Evolutionary conservation across 2,329 filamentous ascomycete genomes (phyloP).

Genomic region (Phialophora chinensis): DNA sequence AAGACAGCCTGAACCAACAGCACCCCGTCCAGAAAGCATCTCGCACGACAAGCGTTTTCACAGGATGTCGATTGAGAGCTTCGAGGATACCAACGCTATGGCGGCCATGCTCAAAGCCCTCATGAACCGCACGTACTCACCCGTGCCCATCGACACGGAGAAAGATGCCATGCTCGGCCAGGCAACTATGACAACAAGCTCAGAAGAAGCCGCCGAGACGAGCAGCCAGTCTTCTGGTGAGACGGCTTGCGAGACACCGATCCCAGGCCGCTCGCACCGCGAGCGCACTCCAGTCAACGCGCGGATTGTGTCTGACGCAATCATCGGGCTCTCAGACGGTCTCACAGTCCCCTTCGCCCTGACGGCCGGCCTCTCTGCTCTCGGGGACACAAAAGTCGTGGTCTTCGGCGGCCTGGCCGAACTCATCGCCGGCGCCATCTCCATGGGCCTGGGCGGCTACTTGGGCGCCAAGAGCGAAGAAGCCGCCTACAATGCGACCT

Average conservation of each 20-base stretch:
- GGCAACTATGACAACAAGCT: not conserved
- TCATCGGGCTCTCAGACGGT: conserved; percentile 78
- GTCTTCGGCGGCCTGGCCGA: conserved; percentile 77
- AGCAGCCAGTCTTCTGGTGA: conserved; percentile 30
- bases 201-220: conserved; percentile 25
- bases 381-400: conserved; percentile 69
- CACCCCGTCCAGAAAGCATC: not conserved
- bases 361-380: conserved; percentile 69
- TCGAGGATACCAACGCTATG: conserved; percentile 33
- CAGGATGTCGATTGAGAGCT: conserved; percentile 31
- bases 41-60: not conserved
- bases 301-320: conserved; percentile 59
- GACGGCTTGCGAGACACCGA: conserved; percentile 16
- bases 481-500: conserved; percentile 30
- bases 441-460: conserved; percentile 78
- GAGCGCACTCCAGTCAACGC: conserved; percentile 26
- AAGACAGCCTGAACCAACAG: not conserved
- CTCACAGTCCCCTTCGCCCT: conserved; percentile 81
- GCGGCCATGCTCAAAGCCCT: conserved; percentile 30
- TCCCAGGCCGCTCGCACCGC: not conserved
- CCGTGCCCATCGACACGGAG: conserved; percentile 23
- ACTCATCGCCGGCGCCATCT: conserved; percentile 75
- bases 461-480: conserved; percentile 64
- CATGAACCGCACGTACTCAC: conserved; percentile 18
- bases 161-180: conserved; percentile 20